These are phyloP conservation scores for Aspergillus baeticus DNA, from an alignment of 495 filamentous ascomycete species.

Conservation along the genomic window DNA sequence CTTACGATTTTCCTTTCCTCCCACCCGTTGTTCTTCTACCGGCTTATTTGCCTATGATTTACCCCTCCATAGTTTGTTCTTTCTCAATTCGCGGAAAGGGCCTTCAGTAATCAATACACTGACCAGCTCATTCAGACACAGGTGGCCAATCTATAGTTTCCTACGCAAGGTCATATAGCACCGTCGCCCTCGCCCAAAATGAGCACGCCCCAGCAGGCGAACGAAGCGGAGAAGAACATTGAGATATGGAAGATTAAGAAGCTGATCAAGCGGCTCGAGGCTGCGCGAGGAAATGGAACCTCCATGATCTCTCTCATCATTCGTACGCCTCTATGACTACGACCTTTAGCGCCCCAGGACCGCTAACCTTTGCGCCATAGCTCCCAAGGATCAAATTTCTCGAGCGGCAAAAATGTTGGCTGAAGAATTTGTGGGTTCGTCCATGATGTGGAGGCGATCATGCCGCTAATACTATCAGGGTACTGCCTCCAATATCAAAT, in stretches of 20 bases:
- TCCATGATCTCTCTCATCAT: constrained; percentile 99
- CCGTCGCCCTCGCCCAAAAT: constrained; percentile 61
- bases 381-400: constrained; percentile 97
- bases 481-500: constrained; percentile 99
- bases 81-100: neutral
- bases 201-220: constrained; percentile 84
- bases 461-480: constrained; percentile 52
- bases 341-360: constrained; percentile 7
- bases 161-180: constrained; percentile 24
- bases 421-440: constrained; percentile 88
- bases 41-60: neutral
- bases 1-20: neutral
- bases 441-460: constrained; percentile 1
- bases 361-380: constrained; percentile 40
- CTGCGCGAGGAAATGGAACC: constrained; percentile 91
- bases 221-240: constrained; percentile 97
- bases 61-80: neutral
- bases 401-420: constrained; percentile 98
- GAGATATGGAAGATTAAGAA: constrained; percentile 92
- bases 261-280: constrained; percentile 91
- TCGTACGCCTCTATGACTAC: constrained; percentile 56
- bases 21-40: neutral
- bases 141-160: constrained; percentile 13
- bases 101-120: neutral
- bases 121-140: neutral